Base-by-base conservation (phyloP, 257 asterid genomes). In the Nicotiana otophora region DNA sequence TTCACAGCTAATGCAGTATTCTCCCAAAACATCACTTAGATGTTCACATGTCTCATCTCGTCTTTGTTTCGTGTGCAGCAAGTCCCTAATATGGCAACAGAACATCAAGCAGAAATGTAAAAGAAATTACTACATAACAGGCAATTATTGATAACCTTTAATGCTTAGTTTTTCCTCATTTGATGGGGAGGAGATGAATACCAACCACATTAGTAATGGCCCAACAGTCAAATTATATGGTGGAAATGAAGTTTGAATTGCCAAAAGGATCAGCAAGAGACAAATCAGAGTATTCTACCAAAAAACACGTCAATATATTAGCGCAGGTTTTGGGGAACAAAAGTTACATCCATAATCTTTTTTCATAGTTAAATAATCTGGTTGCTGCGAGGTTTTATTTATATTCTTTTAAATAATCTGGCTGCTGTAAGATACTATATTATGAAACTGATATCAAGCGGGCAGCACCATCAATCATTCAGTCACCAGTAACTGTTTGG, bases 1-100 rank as follows among this genome's bases (percentile, higher is more conserved):
- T 48, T 90, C 92, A 72, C 89, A 88, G 53, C 90, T 88, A 74
- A 90, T 86, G 75, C 91, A 88, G 80, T 76, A 85, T 63, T 88
- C 88, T 4, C 91, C 92, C 19, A 90, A 84, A 84, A 81, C 82
- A 70, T 48, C 23, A n/a, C 81, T 86, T 48, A 90, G 82, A 58
- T 90, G 83, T 42, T 87, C 78, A 19, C 91, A 85, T 14, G 91
- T 86, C 54, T 81, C 84, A 33, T 83, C 86, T 78, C 86, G 88
- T 51, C 91, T 83, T 53, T 84, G 85, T 70, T 68, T 82, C 2
- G 87, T 89, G 84, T 88, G 92, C 76, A 89, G 82, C 68, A 88
- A 81, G 58, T 89, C 86, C 92, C 92, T 89, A 87, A 85, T 46
- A 80, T 36, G 61, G 61, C 14, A 42, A 42, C 51, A 80, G 57